Base-by-base conservation (phyloP, 23 red algal species). In the Gracilaria caudata region DNA sequence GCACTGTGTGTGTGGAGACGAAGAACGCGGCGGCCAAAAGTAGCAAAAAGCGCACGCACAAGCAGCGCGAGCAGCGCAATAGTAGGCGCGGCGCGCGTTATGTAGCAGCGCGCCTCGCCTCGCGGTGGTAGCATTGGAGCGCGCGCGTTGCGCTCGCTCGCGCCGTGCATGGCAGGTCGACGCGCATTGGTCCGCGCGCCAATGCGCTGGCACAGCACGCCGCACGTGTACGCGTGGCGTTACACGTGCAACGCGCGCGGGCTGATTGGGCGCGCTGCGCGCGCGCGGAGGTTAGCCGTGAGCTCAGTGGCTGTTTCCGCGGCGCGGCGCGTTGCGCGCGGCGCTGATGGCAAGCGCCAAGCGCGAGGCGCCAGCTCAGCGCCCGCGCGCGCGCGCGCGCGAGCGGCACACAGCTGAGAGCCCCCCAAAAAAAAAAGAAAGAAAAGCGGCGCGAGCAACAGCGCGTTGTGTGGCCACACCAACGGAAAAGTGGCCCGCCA, bases 111-210 rank as follows among this genome's bases (percentile, higher is more conserved):
- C n/a, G n/a, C n/a, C n/a, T n/a, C 46, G 46, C 46, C 8, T 7
- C 46, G 46, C 46, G 57, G 57, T 30, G 57, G 57, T 3, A 29
- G 57, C 57, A 30, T 30, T 29, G 57, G 57, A 20, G 57, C 57
- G 57, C 23, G 6, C 4, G 17, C 17, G 4, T 5, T 16, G 54
- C 54, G 14, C 36, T 6, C 1, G 58, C 58, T 38, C 21, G 70
- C 65, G 70, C 70, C 70, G 70, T 75, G 70, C 70, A 75, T 75
- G 70, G 43, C 39, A 75, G 70, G 70, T 47, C 70, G 70, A 7
- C 70, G 70, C 38, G 3, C 12, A 46, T 47, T 75, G 38, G 70
- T 19, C 11, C 39, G 36, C 11, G 66, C 35, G 66, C 66, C 19
- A 3, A 40, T 75, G 70, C 70, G 70, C 70, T 75, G 70, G 70